Percentiles rank a stretch among this genome's conserved stretches.
These are phyloP conservation scores for Rhodotorula kratochvilovae DNA, from an alignment of 768 basidiomycete species.

Conservation along the genomic window DNA sequence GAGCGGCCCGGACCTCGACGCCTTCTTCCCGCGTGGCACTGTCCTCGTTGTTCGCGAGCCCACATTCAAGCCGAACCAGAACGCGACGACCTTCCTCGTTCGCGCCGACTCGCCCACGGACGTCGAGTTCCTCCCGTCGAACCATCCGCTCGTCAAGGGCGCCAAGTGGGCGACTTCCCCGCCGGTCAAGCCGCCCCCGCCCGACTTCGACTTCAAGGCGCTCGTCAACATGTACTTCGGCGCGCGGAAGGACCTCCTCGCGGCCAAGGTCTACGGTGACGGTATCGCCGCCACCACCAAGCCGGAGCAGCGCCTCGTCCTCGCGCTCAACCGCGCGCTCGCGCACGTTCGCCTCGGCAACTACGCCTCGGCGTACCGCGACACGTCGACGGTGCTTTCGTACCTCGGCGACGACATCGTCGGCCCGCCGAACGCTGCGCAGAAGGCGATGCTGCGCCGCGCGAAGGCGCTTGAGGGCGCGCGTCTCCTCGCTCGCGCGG, in stretches of 20 bases:
- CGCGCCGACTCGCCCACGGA: constrained; percentile 46
- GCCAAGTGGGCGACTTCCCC: background rate
- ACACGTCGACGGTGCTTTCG: background rate
- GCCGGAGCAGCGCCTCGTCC: background rate
- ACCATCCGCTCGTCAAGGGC: constrained; percentile 24
- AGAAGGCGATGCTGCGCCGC: constrained; percentile 62
- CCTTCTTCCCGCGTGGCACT: constrained; percentile 44
- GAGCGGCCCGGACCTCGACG: constrained; percentile 37
- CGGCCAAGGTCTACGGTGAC: constrained; percentile 42
- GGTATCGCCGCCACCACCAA: constrained; percentile 16
- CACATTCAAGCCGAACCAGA: constrained; percentile 37
- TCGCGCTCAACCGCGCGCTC: constrained; percentile 19
- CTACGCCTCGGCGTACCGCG: constrained; percentile 10
- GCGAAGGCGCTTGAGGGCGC: constrained; percentile 2
- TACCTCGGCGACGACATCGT: background rate
- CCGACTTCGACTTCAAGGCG: constrained; percentile 35
- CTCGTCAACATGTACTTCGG: constrained; percentile 44
- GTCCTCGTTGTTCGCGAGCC: constrained; percentile 48
- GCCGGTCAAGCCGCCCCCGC: background rate
- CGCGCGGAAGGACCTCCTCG: constrained; percentile 40
- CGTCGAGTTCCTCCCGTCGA: background rate
- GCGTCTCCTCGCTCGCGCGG: background rate
- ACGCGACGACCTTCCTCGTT: constrained; percentile 35
- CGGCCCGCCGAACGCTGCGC: constrained; percentile 47
- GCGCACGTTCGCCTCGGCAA: constrained; percentile 16